A percentile compares a stretch with the other conserved stretches of the same genome.
These are phyloP conservation scores for Starmerella stellata DNA, from an alignment of 805 yeast genomes.

Conservation along the genomic window DNA sequence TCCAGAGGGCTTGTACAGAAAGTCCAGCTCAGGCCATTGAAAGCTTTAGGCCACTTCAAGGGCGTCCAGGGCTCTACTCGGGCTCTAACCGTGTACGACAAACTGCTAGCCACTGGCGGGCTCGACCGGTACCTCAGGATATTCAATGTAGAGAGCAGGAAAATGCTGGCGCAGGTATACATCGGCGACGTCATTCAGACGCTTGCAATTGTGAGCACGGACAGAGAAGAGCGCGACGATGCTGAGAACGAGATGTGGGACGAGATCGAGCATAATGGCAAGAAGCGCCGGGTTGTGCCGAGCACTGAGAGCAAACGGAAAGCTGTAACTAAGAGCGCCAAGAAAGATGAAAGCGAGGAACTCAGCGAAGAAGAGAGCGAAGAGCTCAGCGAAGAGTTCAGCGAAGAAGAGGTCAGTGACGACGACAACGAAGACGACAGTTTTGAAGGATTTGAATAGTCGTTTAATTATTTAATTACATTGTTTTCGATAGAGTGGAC, in stretches of 20 bases:
- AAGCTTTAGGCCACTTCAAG: conserved; percentile 47
- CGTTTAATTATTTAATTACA: no score
- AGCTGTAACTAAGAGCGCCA: no score
- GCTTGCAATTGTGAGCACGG: conserved; percentile 32
- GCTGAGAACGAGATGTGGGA: conserved; percentile 28
- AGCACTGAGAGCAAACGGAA: no score
- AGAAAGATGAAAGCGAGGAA: no score
- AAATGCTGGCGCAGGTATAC: conserved; percentile 51
- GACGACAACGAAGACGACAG: no score
- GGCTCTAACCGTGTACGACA: conserved; percentile 17
- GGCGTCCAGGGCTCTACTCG: conserved; percentile 63
- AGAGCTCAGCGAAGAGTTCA: no score
- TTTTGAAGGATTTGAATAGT: no score
- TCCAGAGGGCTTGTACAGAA: conserved; percentile 44
- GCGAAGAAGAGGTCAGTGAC: no score
- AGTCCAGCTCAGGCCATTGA: conserved; percentile 12
- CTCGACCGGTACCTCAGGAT: conserved; percentile 74
- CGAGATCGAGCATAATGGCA: no score
- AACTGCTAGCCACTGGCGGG: conserved; percentile 55
- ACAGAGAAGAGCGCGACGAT: conserved; percentile 17
- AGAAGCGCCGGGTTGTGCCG: no score
- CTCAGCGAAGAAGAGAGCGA: no score
- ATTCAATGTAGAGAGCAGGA: conserved; percentile 43
- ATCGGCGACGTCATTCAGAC: conserved; percentile 49
- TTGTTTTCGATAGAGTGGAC: no score